phyloP scores from a whole-genome alignment of 129 eudicot genomes.

The Helianthus annuus region HanXRQr2.0-SUNRISE NC_035447.2:101462565-101463064 shows the following conservation, averaged over 20 bases:
- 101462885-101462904: background rate
- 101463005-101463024: conserved; percentile 31
- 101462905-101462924: background rate
- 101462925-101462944: conserved; percentile 39
- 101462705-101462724: background rate
- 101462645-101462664: background rate
- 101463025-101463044: conserved; percentile 41
- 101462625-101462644: background rate
- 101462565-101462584: background rate
- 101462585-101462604: background rate
- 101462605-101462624: background rate
- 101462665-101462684: background rate
- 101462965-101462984: too few relatives aligned
- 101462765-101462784: background rate
- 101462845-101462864: too few relatives aligned
- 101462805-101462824: background rate
- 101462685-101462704: background rate
- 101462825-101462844: too few relatives aligned
- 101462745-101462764: background rate
- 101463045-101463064: conserved; percentile 37
- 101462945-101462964: conserved; percentile 43
- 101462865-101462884: background rate
- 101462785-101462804: background rate
- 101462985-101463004: conserved; percentile 28
- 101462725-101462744: background rate